phyloP scores from a whole-genome alignment of 495 filamentous ascomycete species.

The Mytilinidion resinicola region DNA sequence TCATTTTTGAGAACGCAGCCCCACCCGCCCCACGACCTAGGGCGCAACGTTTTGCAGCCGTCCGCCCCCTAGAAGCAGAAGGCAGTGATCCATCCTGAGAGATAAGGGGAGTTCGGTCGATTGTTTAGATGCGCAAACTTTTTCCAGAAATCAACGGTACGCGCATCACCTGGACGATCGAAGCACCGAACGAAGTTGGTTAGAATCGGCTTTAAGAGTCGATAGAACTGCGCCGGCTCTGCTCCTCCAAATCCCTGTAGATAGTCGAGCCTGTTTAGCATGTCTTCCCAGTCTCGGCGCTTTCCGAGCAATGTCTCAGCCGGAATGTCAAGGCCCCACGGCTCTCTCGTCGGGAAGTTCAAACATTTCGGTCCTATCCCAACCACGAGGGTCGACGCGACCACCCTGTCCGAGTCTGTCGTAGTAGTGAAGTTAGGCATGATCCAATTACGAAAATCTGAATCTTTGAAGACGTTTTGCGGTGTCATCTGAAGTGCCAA shows the following conservation, averaged over 20 bases:
- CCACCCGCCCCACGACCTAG: too few species aligned
- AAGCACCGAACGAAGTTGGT: constrained; percentile 36
- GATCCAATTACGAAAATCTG: constrained; percentile 35
- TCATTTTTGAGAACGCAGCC: too few species aligned
- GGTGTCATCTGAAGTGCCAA: constrained; percentile 38
- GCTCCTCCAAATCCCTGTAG: constrained; percentile 33
- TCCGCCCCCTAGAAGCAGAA: background rate
- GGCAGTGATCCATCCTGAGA: background rate
- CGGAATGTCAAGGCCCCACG: constrained; percentile 42
- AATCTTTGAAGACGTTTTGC: constrained; percentile 36
- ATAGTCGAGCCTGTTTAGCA: constrained; percentile 34
- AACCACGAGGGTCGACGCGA: constrained; percentile 43
- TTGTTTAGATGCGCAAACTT: background rate
- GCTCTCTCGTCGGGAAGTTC: constrained; percentile 36
- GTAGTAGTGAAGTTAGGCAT: constrained; percentile 45
- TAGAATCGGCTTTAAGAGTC: constrained; percentile 32
- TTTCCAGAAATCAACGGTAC: background rate
- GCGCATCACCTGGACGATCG: background rate
- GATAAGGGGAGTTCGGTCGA: background rate
- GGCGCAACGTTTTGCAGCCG: too few species aligned
- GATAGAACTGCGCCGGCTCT: constrained; percentile 28
- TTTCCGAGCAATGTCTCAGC: constrained; percentile 40
- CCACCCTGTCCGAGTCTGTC: constrained; percentile 36
- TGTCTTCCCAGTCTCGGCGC: constrained; percentile 37
- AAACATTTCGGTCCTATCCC: constrained; percentile 45